Conservation (phyloP, 2,329 filamentous ascomycete species). For the Trichoderma brevicompactum region DNA sequence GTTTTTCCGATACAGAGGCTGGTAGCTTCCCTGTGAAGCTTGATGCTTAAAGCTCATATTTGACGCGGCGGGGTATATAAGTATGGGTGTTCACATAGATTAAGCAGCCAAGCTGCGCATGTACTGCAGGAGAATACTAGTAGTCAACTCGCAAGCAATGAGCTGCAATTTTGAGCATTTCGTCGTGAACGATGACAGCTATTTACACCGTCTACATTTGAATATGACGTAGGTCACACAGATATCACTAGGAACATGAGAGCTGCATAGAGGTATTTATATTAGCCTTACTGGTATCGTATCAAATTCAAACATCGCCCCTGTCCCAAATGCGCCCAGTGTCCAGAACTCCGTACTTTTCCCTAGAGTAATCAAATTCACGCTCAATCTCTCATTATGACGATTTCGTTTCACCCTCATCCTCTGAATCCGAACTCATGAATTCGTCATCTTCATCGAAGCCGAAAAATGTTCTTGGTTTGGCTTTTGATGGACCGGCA, state of each 20-base stretch:
- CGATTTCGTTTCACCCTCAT: slow-evolving; percentile 14
- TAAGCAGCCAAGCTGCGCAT: slow-evolving; percentile 44
- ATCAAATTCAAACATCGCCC: neutral
- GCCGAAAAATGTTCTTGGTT: slow-evolving; percentile 65
- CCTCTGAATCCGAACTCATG: slow-evolving; percentile 65
- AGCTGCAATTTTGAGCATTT: slow-evolving; percentile 32
- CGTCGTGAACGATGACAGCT: neutral
- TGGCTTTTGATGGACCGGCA: slow-evolving; percentile 45
- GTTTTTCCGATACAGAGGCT: slow-evolving; percentile 52
- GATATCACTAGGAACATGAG: neutral
- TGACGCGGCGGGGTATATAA: slow-evolving; percentile 32
- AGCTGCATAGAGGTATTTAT: neutral
- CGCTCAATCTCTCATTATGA: neutral
- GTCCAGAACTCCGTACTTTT: slow-evolving; percentile 25
- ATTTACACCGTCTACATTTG: slow-evolving; percentile 10
- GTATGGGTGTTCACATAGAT: slow-evolving; percentile 38
- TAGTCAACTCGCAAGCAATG: slow-evolving; percentile 37
- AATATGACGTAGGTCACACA: slow-evolving; percentile 20
- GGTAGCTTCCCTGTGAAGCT: slow-evolving; percentile 71
- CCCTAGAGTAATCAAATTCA: neutral
- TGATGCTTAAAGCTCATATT: slow-evolving; percentile 55
- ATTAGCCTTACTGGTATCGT: slow-evolving; percentile 17
- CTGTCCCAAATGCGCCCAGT: neutral
- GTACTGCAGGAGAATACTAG: slow-evolving; percentile 43
- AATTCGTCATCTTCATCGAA: slow-evolving; percentile 82